A percentile compares a stretch with the other conserved stretches of the same genome.
Conservation (phyloP, 148 eudicot genomes). For the Rhododendron kiyosumense region DNA sequence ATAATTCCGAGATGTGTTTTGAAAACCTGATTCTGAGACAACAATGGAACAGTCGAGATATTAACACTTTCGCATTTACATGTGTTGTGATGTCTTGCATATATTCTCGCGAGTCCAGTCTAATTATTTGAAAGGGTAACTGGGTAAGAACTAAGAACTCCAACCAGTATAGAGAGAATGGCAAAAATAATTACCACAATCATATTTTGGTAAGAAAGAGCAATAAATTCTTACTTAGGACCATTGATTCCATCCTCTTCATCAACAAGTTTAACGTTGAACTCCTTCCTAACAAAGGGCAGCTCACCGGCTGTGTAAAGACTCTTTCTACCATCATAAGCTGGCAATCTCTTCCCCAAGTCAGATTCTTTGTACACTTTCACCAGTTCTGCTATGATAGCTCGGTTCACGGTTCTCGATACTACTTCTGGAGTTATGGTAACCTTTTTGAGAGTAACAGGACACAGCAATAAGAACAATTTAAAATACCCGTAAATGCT, state of each 20-base stretch:
- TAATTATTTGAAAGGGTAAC: not conserved
- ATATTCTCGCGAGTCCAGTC: not conserved
- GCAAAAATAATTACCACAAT: not conserved
- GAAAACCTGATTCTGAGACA: not conserved
- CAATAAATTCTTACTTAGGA: constrained; percentile 45
- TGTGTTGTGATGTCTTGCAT: not conserved
- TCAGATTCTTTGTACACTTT: constrained; percentile 62
- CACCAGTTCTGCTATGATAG: constrained; percentile 56
- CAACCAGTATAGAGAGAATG: not conserved
- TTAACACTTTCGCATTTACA: not conserved
- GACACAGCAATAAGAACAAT: constrained; percentile 30
- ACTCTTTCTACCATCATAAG: constrained; percentile 71
- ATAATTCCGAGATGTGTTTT: not conserved
- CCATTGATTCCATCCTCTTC: constrained; percentile 47
- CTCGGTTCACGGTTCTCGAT: constrained; percentile 55
- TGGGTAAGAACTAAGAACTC: not conserved
- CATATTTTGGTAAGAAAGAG: not conserved
- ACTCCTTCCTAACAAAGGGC: constrained; percentile 62
- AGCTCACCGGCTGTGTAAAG: constrained; percentile 72
- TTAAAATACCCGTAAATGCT: constrained; percentile 24
- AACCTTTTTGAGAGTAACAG: constrained; percentile 35
- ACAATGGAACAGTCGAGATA: not conserved
- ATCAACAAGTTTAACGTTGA: constrained; percentile 48
- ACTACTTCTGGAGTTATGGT: constrained; percentile 63
- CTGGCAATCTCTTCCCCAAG: constrained; percentile 69